Base-by-base conservation (phyloP, 371 early-diverging fungal genomes). In the Mortierella sp. region DNA sequence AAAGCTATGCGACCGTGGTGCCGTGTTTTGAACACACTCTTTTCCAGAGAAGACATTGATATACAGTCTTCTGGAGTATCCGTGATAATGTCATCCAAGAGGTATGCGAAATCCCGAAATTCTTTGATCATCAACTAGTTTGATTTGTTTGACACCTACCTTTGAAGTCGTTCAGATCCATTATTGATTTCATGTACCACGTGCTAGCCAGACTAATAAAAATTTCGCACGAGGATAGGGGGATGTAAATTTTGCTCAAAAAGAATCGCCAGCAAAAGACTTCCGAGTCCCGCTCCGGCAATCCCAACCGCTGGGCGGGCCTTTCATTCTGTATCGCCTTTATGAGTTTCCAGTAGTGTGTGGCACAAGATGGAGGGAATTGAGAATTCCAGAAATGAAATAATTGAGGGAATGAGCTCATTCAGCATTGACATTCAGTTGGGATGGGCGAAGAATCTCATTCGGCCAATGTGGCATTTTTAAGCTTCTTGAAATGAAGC, bases 251-350 rank as follows among this genome's bases (percentile, higher is more conserved):
- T 36, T 22, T 47, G 58, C 48, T 67, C 68, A 5, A 67, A 48
- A 33, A 58, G 59, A 1, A 48, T 36, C 3, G 50, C 61, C 19
- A 67, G 48, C 50, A 67, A 8, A 9, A 67, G 48, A n/a, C 60
- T 61, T 3, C 68, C 59, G 11, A 67, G 1, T 40, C 68, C 68
- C 0, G 68, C 61, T 21, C 68, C 68, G 9, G 53, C 41, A 41
- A 65, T 65, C 15, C 38, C n/a, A 8, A 50, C 50, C 7, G n/a
- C 16, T n/a, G n/a, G 50, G 15, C 8, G 43, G 10, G 15, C 5
- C 43, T 1, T 43, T 43, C 15, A 9, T 43, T 43, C 36, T 36
- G 36, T 43, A 3, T 3, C 10, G 0, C 28, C 28, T 1, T 28
- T 1, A 28, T 43, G 43, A 10, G 43, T 43, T 10, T 5, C 2